Base-by-base conservation (phyloP, 305 asterid species). In the Fraxinus ornus region DNA sequence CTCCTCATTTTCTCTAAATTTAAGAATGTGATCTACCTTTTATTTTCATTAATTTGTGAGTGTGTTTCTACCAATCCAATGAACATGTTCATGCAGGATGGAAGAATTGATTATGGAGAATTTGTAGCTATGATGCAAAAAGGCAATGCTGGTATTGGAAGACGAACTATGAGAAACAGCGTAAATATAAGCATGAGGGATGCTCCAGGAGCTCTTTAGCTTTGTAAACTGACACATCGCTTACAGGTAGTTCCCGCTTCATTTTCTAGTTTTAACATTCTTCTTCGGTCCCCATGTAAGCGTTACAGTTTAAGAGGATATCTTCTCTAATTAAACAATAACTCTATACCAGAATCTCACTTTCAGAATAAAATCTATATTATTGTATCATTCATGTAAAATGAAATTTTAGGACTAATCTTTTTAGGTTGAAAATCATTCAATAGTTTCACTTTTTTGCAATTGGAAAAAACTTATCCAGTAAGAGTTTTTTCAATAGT, bases 101-200 rank as follows among this genome's bases (percentile, higher is more conserved):
- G 99, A 49, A 88, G 97, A 84, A 96, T 96, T 80, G 99, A 94
- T 82, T 94, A 96, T 70, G 98, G 99, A 47, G 99, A 96, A 83
- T 96, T 94, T 84, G 97, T 91, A 21, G 99, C 99, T 74, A 96
- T 96, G 99, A 96, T 96, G 99, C 91, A 92, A 73, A 96, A 96
- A 89, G 98, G 99, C 71, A 96, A 96, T 89, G 92, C 93, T 15
- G 96, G 97, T 52, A 80, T 96, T 74, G 99, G 99, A 82, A 92
- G 99, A 89, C 94, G 99, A 82, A 96, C 99, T 26, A 96, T 96
- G 99, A 88, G 97, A 66, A 96, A 96, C 89, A 94, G 98, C 88
- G 79, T 96, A 84, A 96, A 96, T 82, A 90, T 96, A 77, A 94
- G 99, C 94, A 94, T 93, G 98, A 91, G 98, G 89, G 98, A 92